phyloP scores from a whole-genome alignment of 768 basidiomycete genomes.

The Hortiboletus campestris region DNA sequence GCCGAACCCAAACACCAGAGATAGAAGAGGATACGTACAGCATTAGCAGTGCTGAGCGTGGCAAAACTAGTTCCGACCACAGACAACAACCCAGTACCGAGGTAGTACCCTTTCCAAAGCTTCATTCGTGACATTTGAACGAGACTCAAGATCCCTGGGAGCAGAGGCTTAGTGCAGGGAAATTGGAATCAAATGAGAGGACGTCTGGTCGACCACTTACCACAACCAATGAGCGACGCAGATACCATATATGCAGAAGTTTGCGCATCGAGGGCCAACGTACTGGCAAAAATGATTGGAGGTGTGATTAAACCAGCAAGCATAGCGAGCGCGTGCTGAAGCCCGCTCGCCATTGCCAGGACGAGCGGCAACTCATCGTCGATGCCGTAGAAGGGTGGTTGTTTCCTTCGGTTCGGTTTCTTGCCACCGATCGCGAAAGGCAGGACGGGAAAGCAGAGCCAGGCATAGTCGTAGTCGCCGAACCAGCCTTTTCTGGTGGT shows the following conservation, averaged over 20 bases:
- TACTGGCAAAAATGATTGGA: conserved; percentile 73
- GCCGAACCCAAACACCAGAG: background rate
- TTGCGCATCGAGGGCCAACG: conserved; percentile 54
- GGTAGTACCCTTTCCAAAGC: conserved; percentile 60
- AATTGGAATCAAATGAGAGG: background rate
- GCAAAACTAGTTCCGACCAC: conserved; percentile 84
- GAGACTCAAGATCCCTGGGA: conserved; percentile 66
- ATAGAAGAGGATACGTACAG: conserved; percentile 39
- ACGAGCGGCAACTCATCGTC: conserved; percentile 70
- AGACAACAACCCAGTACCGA: conserved; percentile 78
- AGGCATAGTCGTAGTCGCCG: conserved; percentile 79
- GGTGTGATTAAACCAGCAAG: conserved; percentile 80
- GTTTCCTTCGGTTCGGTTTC: conserved; percentile 25
- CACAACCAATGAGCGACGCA: conserved; percentile 75
- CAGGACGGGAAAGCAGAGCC: conserved; percentile 67
- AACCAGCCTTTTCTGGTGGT: conserved; percentile 68
- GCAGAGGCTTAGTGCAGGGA: background rate
- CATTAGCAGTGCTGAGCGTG: conserved; percentile 69
- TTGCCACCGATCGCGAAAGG: conserved; percentile 49
- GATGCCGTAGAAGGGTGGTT: conserved; percentile 74
- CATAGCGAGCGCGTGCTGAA: conserved; percentile 81
- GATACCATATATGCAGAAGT: conserved; percentile 79
- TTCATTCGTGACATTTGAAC: conserved; percentile 75
- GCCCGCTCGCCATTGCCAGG: conserved; percentile 69
- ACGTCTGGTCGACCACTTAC: conserved; percentile 36